Conservation (phyloP, 2,329 filamentous ascomycete genomes). For the Cercospora brassicicola region DNA sequence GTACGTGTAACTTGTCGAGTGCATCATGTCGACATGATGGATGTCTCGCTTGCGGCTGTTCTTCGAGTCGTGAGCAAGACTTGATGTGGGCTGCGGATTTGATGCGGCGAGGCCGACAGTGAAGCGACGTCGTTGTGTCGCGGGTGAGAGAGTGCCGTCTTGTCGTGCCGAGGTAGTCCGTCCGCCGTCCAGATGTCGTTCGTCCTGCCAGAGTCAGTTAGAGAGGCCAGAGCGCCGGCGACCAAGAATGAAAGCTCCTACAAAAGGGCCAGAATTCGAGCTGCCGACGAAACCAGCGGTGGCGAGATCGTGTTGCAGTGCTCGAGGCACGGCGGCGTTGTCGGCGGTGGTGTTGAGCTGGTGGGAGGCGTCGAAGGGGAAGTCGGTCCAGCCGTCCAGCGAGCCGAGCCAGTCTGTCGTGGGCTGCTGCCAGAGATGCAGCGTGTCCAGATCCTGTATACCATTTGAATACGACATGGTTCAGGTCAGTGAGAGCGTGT, state of each 20-base stretch:
- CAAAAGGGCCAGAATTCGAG: slow-evolving; percentile 19
- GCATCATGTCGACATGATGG: slow-evolving; percentile 29
- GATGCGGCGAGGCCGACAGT: not conserved
- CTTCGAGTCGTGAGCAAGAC: slow-evolving; percentile 2
- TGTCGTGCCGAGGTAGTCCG: not conserved
- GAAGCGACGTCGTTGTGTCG: slow-evolving; percentile 19
- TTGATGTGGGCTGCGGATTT: slow-evolving; percentile 2
- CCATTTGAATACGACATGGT: slow-evolving; percentile 11
- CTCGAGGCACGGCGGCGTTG: slow-evolving; percentile 17
- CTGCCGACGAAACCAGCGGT: slow-evolving; percentile 10
- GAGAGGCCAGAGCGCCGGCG: slow-evolving; percentile 16
- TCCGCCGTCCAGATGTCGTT: slow-evolving; percentile 16
- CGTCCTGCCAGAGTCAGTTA: slow-evolving; percentile 28
- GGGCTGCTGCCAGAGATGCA: slow-evolving; percentile 7
- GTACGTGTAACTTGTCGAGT: slow-evolving; percentile 30
- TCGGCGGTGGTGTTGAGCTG: slow-evolving; percentile 6
- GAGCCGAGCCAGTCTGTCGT: slow-evolving; percentile 8
- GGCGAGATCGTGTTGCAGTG: slow-evolving; percentile 17
- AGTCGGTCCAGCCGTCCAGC: slow-evolving; percentile 6
- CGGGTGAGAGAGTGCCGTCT: not conserved
- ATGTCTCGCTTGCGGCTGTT: slow-evolving; percentile 32
- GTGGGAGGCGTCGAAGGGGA: slow-evolving; percentile 3
- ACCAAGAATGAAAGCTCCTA: slow-evolving; percentile 25
- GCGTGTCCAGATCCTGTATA: slow-evolving; percentile 15
- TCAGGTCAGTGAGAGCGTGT: slow-evolving; percentile 6